Base-by-base conservation (phyloP, 2,329 filamentous ascomycete genomes). In the Colletotrichum eremochloae region DNA sequence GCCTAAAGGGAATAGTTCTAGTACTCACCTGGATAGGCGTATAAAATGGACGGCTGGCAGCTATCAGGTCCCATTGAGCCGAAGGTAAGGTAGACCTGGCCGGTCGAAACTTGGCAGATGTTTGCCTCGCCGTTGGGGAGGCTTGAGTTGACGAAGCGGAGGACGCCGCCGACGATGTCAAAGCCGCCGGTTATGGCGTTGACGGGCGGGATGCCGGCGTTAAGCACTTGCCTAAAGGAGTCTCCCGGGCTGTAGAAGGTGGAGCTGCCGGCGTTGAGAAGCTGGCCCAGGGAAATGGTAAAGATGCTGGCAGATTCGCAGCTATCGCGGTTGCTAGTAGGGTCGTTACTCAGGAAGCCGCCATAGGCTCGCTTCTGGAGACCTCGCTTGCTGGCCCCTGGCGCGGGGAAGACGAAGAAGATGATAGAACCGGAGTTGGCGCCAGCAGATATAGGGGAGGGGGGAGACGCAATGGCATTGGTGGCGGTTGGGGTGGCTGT, bases 161-260 rank as follows among this genome's bases (percentile, higher is more conserved):
- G 63, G 11, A 0, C 0, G 0, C 63, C 63, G 4, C 24, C n/a
- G n/a, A 14, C 15, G 7, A 15, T 29, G 15, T 33, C n/a, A 20
- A 66, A 66, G 18, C 42, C 50, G 0, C 29, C 58, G 14, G 42
- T 60, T 0, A 60, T 20, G 14, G 53, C 40, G 2, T 60, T 9
- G 0, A 0, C n/a, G 8, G 53, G 42, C 8, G n/a, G 53, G 4
- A 15, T 12, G 3, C 9, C 40, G 15, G 15, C 5, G 0, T 20
- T n/a, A 15, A 7, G 42, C 9, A 66, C 1, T 36, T 24, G n/a
- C 20, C n/a, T 66, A 0, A 29, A 46, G 42, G 7, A 15, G 4
- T 66, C 63, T 7, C 63, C 53, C 12, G 53, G 40, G 18, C 5
- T 60, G 53, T 60, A 66, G 24, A 50, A 31, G 0, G 52, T 5